phyloP scores from a whole-genome alignment of 768 basidiomycete genomes.

The Amanita pseudoporphyria region DNA sequence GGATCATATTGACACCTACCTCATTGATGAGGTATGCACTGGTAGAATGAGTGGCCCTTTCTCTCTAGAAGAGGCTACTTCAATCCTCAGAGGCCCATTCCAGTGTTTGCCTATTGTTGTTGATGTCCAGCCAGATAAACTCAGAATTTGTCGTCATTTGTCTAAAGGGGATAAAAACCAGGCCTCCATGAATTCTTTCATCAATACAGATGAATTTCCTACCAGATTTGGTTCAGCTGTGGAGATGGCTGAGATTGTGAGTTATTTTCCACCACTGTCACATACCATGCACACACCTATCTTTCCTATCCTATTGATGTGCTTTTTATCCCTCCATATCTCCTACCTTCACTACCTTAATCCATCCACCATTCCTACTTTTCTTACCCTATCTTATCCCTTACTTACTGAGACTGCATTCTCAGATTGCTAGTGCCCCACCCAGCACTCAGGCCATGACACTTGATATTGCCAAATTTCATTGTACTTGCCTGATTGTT shows the following conservation, averaged over 20 bases:
- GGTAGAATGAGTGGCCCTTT: slow-evolving; percentile 17
- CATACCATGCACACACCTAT: too few species aligned
- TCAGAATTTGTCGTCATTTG: slow-evolving; percentile 14
- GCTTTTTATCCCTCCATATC: too few species aligned
- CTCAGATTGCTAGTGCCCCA: slow-evolving; percentile 1
- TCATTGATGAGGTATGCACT: slow-evolving; percentile 10
- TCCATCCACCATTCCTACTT: not conserved
- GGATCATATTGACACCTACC: slow-evolving; percentile 10
- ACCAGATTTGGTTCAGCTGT: slow-evolving; percentile 10
- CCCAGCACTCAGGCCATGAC: slow-evolving; percentile 19
- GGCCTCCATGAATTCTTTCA: slow-evolving; percentile 11
- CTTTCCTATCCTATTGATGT: too few species aligned
- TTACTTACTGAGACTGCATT: too few species aligned
- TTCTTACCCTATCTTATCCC: not conserved
- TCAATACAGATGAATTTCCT: slow-evolving; percentile 13
- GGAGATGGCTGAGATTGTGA: slow-evolving; percentile 10
- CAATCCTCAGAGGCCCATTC: slow-evolving; percentile 20
- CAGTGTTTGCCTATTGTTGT: slow-evolving; percentile 19
- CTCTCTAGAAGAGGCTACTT: slow-evolving; percentile 11
- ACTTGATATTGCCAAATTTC: too few species aligned
- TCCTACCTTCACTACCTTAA: too few species aligned
- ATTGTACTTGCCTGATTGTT: slow-evolving; percentile 20
- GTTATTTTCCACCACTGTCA: too few species aligned
- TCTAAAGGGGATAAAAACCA: slow-evolving; percentile 10
- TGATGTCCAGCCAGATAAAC: slow-evolving; percentile 12